Percentiles rank a stretch among this genome's conserved stretches.
phyloP scores from a whole-genome alignment of 352 stramenopile species.

The Phytophthora pini region DNA sequence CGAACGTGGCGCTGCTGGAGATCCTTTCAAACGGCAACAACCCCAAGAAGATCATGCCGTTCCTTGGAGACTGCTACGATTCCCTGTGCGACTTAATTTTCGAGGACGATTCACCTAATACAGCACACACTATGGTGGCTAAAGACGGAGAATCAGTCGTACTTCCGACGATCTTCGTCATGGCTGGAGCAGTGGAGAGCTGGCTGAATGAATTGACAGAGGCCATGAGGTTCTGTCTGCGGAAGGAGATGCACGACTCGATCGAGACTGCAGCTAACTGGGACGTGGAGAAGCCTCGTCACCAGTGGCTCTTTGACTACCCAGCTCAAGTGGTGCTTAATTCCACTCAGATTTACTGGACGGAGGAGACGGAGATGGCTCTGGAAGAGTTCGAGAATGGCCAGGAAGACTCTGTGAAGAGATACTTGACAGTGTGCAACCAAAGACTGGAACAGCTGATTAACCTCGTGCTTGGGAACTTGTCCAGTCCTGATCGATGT shows the following conservation, averaged over 20 bases:
- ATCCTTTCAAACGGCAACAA: slow-evolving; percentile 94
- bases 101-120: slow-evolving; percentile 80
- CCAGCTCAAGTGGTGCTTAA: slow-evolving; percentile 91
- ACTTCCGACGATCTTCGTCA: slow-evolving; percentile 81
- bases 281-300: slow-evolving; percentile 96
- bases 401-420: slow-evolving; percentile 88
- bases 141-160: slow-evolving; percentile 78
- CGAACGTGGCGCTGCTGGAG: slow-evolving; percentile 86
- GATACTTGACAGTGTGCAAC: slow-evolving; percentile 83
- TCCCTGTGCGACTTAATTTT: slow-evolving; percentile 91
- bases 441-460: slow-evolving; percentile 92
- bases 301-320: slow-evolving; percentile 98
- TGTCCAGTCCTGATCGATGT: slow-evolving; percentile 90
- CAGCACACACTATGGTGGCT: slow-evolving; percentile 85
- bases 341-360: slow-evolving; percentile 95
- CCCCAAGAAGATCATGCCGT: slow-evolving; percentile 97
- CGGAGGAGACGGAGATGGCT: slow-evolving; percentile 95
- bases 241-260: slow-evolving; percentile 89
- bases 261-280: slow-evolving; percentile 89
- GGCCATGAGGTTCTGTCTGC: slow-evolving; percentile 83
- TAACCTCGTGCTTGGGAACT: slow-evolving; percentile 90
- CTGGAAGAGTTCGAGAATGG: slow-evolving; percentile 90
- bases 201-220: slow-evolving; percentile 91
- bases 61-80: slow-evolving; percentile 98
- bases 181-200: slow-evolving; percentile 84